Base-by-base conservation (phyloP, 129 eudicot species). In the Gnaphalium uliginosum region DNA sequence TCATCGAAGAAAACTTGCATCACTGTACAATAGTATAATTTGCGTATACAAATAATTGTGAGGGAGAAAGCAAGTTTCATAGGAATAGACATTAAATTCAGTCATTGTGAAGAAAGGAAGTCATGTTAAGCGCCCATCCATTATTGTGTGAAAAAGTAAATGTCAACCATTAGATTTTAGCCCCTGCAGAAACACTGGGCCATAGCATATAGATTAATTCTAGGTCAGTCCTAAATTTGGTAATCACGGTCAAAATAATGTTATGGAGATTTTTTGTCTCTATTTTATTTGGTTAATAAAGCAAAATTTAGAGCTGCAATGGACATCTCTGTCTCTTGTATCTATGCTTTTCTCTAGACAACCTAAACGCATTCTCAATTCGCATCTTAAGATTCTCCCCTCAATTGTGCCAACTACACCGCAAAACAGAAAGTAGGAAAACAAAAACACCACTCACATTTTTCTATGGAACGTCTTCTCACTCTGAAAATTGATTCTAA, bases 371-470 rank as follows among this genome's bases (percentile, higher is more conserved):
- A 23, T 15, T 73, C 57, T 24, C 35, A 39, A 58, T 58, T 73
- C 30, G 60, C 25, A 73, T 59, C 68, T 41, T 17, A 2, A 0
- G n/a, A 41, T 39, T 68, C 58, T 43, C 39, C 60, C 66, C 24
- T 68, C n/a, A 57, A 9, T 39, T 9, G 46, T 39, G 9, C 46
- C 46, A 39, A 39, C 46, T 39, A 22, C 19, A 11, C 22, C 2
- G 27, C 26, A 6, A 21, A 54, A 54, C 60, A 54, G 9, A 54
- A 1, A 21, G 10, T 11, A 25, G 8, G 57, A 1, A 18, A 59
- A 73, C 78, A 59, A 73, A 60, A 39, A 58, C 41, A 59, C 15
- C 59, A 57, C 56, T 35, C 10, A 18, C n/a, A 51, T 14, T 39
- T 73, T 37, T 8, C 59, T 59, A 11, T 72, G 54, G 56, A 59